A percentile compares a stretch with the other conserved stretches of the same genome.
phyloP scores from a whole-genome alignment of 2,329 filamentous ascomycete genomes.

The Myriosclerotinia duriaeana region DNA sequence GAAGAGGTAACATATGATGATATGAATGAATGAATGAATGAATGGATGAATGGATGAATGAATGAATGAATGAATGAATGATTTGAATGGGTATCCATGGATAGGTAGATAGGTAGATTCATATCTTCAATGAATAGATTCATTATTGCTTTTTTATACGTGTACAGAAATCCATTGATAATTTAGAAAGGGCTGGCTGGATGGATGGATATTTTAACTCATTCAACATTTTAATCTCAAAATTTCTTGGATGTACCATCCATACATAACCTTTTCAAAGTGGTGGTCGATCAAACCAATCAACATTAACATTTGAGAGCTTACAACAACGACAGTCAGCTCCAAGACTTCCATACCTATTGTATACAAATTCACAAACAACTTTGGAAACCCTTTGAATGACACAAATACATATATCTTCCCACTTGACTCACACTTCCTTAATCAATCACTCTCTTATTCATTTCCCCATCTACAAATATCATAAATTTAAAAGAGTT shows the following conservation, averaged over 20 bases:
- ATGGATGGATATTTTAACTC: neutral
- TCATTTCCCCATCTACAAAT: neutral
- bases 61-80: no score
- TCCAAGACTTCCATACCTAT: neutral
- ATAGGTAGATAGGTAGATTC: no score
- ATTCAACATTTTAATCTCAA: conserved; percentile 3
- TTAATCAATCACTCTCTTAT: neutral
- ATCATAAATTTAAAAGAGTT: neutral
- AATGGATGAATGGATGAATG: no score
- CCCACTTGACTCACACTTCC: neutral
- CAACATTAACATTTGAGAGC: neutral
- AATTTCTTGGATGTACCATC: neutral
- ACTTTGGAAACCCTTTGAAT: neutral
- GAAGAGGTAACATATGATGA: neutral
- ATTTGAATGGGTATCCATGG: no score
- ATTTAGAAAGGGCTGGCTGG: neutral
- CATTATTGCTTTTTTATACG: no score
- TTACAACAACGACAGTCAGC: conserved; percentile 23
- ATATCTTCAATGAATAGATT: no score
- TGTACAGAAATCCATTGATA: no score
- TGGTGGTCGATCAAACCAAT: conserved; percentile 6
- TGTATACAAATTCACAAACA: neutral
- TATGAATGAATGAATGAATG: no score
- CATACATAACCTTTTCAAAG: neutral
- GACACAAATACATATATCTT: neutral